A percentile compares a stretch with the other conserved stretches of the same genome.
Evolutionary conservation across 495 filamentous ascomycete genomes (phyloP).

Genomic region (Aspergillus taichungensis): DNA sequence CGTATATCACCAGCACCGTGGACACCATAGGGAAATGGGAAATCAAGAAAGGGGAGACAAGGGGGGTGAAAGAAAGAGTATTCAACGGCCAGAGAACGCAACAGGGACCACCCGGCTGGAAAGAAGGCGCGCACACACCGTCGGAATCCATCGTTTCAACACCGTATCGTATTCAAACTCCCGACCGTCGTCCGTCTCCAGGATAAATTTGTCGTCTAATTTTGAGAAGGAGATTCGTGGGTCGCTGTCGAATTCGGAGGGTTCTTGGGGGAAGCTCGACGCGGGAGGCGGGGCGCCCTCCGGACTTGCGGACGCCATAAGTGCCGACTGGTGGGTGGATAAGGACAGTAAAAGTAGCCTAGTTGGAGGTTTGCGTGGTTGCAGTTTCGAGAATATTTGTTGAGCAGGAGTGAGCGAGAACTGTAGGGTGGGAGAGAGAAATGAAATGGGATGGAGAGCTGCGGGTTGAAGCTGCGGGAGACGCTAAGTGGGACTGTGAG

Average conservation of each 20-base stretch:
- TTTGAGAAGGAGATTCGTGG: conserved; percentile 80
- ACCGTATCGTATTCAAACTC: conserved; percentile 75
- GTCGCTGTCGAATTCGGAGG: conserved; percentile 70
- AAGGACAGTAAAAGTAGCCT: neutral
- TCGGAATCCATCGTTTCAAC: conserved; percentile 70
- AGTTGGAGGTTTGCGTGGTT: neutral
- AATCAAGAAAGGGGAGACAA: neutral
- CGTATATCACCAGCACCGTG: neutral
- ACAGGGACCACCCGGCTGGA: conserved; percentile 6
- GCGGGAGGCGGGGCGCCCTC: conserved; percentile 13
- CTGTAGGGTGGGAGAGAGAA: neutral
- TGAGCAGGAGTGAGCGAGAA: neutral
- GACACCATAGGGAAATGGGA: neutral
- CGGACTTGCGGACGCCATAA: conserved; percentile 19
- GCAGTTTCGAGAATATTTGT: neutral
- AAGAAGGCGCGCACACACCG: conserved; percentile 38
- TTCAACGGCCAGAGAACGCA: conserved; percentile 8
- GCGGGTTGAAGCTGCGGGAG: neutral
- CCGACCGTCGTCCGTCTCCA: conserved; percentile 75
- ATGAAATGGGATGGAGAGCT: neutral
- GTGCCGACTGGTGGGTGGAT: neutral
- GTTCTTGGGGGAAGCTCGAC: conserved; percentile 56
- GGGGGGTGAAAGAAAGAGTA: too few species aligned
- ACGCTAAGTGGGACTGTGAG: neutral
- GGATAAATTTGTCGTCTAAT: conserved; percentile 67